A percentile compares a stretch with the other conserved stretches of the same genome.
Conservation (phyloP, 345 rosid species). For the Raphanus sativus region DNA sequence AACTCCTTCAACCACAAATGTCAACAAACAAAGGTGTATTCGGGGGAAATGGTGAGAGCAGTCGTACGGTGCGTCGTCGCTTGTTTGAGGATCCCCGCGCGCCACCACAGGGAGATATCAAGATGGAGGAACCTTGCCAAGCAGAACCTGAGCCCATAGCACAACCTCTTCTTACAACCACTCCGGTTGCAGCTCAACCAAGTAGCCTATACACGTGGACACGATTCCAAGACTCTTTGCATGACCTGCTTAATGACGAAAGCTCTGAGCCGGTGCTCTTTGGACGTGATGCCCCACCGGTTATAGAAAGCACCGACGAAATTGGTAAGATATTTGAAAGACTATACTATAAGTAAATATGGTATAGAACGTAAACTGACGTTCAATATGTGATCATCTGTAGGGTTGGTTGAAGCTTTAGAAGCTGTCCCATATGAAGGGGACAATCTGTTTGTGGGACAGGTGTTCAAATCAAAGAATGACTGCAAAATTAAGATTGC, state of each 20-base stretch:
- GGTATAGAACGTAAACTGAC: no score
- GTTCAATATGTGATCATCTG: no score
- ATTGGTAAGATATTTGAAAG: no score
- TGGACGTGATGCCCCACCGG: background rate
- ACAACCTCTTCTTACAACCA: no score
- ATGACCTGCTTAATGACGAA: background rate
- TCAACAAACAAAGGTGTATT: background rate
- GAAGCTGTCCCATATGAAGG: background rate
- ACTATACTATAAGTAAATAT: no score
- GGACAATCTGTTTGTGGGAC: background rate
- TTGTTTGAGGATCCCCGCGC: background rate
- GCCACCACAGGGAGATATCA: background rate
- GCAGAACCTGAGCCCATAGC: background rate
- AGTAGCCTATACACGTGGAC: background rate
- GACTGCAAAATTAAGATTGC: background rate
- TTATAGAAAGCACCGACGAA: background rate
- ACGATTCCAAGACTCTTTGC: background rate
- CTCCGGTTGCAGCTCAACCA: no score
- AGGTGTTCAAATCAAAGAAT: background rate
- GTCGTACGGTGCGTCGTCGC: background rate
- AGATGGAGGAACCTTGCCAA: background rate
- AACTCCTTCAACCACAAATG: background rate
- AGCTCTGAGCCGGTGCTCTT: background rate
- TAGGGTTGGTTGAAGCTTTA: background rate
- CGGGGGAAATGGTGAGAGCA: background rate